A percentile compares a stretch with the other conserved stretches of the same genome.
Conservation (phyloP, 2,329 filamentous ascomycete genomes). For the Tolypocladium album region DNA sequence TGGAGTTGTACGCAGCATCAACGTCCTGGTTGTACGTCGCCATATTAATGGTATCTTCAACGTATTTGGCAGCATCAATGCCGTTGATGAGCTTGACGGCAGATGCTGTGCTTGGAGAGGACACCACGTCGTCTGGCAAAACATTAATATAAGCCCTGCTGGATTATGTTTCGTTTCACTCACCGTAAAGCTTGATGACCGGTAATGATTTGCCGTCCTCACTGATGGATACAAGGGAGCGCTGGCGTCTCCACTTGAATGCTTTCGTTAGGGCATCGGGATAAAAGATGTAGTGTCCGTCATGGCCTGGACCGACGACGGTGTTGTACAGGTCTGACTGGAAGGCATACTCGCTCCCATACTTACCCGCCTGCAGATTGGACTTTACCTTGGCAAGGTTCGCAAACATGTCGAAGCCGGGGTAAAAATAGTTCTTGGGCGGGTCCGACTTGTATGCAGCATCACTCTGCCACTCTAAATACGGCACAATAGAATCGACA, state of each 20-base stretch:
- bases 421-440: constrained; percentile 37
- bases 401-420: constrained; percentile 34
- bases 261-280: constrained; percentile 6
- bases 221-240: constrained; percentile 29
- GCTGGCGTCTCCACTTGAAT: constrained; percentile 5
- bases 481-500: constrained; percentile 26
- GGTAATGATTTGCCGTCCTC: constrained; percentile 15
- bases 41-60: constrained; percentile 9
- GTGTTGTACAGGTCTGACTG: constrained; percentile 42
- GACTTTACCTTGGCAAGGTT: constrained; percentile 32
- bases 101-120: constrained; percentile 10
- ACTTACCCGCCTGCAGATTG: constrained; percentile 29
- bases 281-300: constrained; percentile 45
- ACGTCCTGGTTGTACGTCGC: constrained; percentile 12
- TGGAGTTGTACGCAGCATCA: constrained; percentile 24
- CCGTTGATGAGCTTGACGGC: constrained; percentile 16
- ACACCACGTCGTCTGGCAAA: constrained; percentile 7
- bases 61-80: constrained; percentile 9
- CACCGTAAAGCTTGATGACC: constrained; percentile 11
- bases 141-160: neutral
- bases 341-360: constrained; percentile 43
- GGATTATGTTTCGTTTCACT: neutral
- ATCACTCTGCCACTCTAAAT: constrained; percentile 37
- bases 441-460: constrained; percentile 38
- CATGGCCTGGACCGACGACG: constrained; percentile 40